These are phyloP conservation scores for Pseudogymnoascus pannorum DNA, from an alignment of 2,329 filamentous ascomycete genomes.

Conservation along the genomic window DNA sequence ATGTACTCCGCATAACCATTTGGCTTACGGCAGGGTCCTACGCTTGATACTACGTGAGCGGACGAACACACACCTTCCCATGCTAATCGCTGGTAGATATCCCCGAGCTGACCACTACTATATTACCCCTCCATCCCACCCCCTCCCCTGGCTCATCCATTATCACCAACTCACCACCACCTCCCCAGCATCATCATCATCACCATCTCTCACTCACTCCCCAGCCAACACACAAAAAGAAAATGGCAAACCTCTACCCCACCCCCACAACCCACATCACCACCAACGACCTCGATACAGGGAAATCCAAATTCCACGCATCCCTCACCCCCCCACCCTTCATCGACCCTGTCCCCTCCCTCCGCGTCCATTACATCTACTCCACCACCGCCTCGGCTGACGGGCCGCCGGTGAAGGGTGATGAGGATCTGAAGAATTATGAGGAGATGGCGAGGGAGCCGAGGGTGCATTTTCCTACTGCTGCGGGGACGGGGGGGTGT, in stretches of 20 bases:
- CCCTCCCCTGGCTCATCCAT: not conserved
- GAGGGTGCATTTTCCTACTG: not conserved
- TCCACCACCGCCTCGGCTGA: not conserved
- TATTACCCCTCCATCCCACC: not conserved
- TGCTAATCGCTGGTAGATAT: not conserved
- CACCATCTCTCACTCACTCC: not conserved
- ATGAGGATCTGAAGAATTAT: not conserved
- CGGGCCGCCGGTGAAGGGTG: not conserved
- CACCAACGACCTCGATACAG: not conserved
- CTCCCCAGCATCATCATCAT: not conserved
- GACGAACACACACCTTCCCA: not conserved
- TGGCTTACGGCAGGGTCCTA: not conserved
- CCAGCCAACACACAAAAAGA: not conserved
- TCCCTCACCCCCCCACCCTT: not conserved
- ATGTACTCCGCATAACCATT: not conserved
- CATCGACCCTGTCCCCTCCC: not conserved
- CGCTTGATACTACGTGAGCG: not conserved
- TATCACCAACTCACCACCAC: not conserved
- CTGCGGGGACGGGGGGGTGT: not conserved
- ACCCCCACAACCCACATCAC: conserved; percentile 1
- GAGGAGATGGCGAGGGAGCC: not conserved
- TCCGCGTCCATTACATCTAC: not conserved
- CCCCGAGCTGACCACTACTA: not conserved
- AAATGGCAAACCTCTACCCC: conserved; percentile 6
- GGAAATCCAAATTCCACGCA: not conserved